Percentiles rank a stretch among this genome's conserved stretches.
These are phyloP conservation scores for Mycena olivaceomarginata DNA, from an alignment of 768 basidiomycete genomes.

Conservation along the genomic window DNA sequence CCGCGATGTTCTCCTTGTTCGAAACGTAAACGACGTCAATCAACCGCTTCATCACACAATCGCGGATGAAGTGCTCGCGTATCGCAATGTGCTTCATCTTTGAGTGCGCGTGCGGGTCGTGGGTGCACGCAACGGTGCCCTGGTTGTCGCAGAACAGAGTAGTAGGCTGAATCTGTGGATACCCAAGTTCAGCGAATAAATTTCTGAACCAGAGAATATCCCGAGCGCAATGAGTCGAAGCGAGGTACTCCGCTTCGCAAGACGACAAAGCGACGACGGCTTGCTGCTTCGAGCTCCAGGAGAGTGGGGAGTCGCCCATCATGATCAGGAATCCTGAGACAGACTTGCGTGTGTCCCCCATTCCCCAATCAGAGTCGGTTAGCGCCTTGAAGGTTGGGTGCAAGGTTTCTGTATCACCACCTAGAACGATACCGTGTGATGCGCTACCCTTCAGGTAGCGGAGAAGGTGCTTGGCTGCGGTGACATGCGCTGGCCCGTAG, in stretches of 20 bases:
- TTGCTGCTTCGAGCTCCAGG: constrained; percentile 40
- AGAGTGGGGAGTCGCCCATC: constrained; percentile 42
- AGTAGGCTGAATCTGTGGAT: constrained; percentile 18
- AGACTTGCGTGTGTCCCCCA: constrained; percentile 44
- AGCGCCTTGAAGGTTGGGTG: constrained; percentile 34
- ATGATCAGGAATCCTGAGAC: constrained; percentile 56
- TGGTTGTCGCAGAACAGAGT: constrained; percentile 41
- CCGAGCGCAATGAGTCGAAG: constrained; percentile 15
- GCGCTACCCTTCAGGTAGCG: constrained; percentile 37
- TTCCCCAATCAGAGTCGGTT: constrained; percentile 43
- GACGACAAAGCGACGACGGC: constrained; percentile 37
- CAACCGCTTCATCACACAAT: constrained; percentile 37
- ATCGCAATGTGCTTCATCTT: constrained; percentile 55
- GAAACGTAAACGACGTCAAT: constrained; percentile 46
- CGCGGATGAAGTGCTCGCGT: constrained; percentile 50
- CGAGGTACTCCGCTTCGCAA: constrained; percentile 51
- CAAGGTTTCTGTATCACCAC: constrained; percentile 6
- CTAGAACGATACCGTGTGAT: constrained; percentile 23
- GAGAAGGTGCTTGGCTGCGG: constrained; percentile 41
- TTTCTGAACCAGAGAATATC: constrained; percentile 28
- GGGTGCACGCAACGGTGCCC: constrained; percentile 38
- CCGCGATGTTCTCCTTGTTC: constrained; percentile 48
- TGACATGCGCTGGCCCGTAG: constrained; percentile 30
- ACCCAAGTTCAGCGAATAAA: constrained; percentile 44
- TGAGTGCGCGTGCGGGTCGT: constrained; percentile 50